Evolutionary conservation across 345 rosid species (phyloP), one percentile per base, ranked within the genome.

Genomic region (Ceriops zippeliana): DNA sequence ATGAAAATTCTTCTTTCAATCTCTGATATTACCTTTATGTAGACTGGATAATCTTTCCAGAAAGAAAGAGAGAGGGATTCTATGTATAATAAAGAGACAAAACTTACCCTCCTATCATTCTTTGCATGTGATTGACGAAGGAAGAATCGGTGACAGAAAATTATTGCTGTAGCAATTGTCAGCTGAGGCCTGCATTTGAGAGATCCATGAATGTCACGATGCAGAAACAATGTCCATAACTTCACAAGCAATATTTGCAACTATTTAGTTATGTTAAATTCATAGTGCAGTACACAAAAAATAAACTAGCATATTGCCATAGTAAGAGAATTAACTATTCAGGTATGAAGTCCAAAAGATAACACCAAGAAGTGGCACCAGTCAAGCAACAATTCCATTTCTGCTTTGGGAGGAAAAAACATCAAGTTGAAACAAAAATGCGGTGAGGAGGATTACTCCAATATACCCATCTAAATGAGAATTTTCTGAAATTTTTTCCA

Each of bases 81-180:
- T 9, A 7, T 57, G 8, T 42, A 9, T 9, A 27, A 34, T 17
- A 65, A 34, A 37, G 6, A 26, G 7, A 20, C 21, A 15, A 17
- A 52, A 81, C 96, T 84, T 77, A 90, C 93, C 93, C 88, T 76
- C 81, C 85, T 86, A 74, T 93, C 95, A 83, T 89, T 89, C 84
- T 84, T 91, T 20, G 91, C 82, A 82, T 87, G 96, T 62, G 97
- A 93, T 66, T 95, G 99, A 70, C 96, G 91, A 78, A 91, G 82
- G 81, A 91, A 95, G 87, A 95, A 91, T 26, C 97, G 87, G 61
- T 95, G 97, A 77, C 97, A 95, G 81, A 95, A 95, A 65, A 95
- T 90, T 74, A 95, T 90, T 79, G 99, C 91, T 38, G 99, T 95
- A 49, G 99, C 99, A 72, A 95, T 95, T 26, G 99, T 95, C 72